Evolutionary conservation across 2,329 filamentous ascomycete genomes (phyloP), one percentile per base, ranked within the genome.

Genomic region (Xylaria sp.): DNA sequence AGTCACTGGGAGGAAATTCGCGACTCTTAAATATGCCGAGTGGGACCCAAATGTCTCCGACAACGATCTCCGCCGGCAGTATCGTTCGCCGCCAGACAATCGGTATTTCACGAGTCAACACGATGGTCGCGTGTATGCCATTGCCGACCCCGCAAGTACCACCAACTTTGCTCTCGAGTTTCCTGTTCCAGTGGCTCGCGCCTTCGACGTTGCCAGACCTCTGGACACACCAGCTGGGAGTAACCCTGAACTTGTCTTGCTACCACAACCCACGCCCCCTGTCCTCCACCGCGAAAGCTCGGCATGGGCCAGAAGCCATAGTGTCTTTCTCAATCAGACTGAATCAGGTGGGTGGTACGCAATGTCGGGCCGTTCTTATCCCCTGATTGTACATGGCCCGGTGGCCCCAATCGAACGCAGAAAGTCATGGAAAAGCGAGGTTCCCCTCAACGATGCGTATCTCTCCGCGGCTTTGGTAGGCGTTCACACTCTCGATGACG

Each of bases 41-140:
- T 99, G 95, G 95, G 89, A 88, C 0, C 92, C 94, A 14, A 99
- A 99, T 76, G 96, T 90, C 62, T 91, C 89, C 64, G 94, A 99
- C 76, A 87, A 87, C 66, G 95, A 99, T 74, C 86, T 99, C 6
- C 89, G 92, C 71, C 86, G 86, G 52, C 92, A 98, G 73, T 95
- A 98, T 72, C 85, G 85, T 14, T 79, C 82, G 11, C 92, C 93
- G 0, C 89, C 94, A 74, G 94, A 98, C 75, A 89, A 91, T 69
- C 91, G 90, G 64, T 97, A 98, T 77, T 89, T 98, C 53, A 94
- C 94, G 68, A 92, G 90, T 68, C 88, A 89, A 70, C 91, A 93
- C 71, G 92, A 98, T 69, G 95, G 95, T 43, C 87, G 89, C 38
- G 86, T 97, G 2, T 89, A 94, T 70, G 91, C 92, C 0, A 89